A percentile compares a stretch with the other conserved stretches of the same genome.
Conservation (phyloP, 2,329 filamentous ascomycete genomes). For the Cryoendolithus antarcticus region DNA sequence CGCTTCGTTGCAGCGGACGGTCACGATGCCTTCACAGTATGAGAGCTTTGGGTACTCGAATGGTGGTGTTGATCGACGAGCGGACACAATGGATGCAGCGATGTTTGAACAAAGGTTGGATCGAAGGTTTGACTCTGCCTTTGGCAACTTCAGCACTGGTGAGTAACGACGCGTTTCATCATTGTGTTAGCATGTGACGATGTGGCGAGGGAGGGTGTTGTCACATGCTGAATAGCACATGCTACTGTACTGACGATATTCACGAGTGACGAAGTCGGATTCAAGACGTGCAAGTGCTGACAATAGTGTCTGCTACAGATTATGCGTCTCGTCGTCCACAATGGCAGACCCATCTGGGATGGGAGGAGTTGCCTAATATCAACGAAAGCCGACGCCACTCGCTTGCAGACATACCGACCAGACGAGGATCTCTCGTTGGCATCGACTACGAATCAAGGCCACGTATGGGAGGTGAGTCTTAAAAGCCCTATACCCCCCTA, state of each 20-base stretch:
- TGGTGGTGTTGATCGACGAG: too few relatives aligned
- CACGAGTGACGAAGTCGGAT: neutral
- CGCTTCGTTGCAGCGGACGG: conserved; percentile 18
- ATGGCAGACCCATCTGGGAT: conserved; percentile 61
- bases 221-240: too few relatives aligned
- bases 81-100: too few relatives aligned
- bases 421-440: conserved; percentile 21
- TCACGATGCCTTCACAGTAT: conserved; percentile 16
- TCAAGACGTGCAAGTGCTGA: conserved; percentile 1
- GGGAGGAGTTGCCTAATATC: conserved; percentile 48
- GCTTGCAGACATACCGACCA: conserved; percentile 42
- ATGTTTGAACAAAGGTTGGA: too few relatives aligned
- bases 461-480: too few relatives aligned
- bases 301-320: conserved; percentile 10
- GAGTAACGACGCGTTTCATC: too few relatives aligned
- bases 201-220: too few relatives aligned
- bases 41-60: neutral
- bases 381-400: conserved; percentile 70
- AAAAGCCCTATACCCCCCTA: too few relatives aligned
- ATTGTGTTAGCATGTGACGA: too few relatives aligned
- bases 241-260: neutral
- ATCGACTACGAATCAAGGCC: too few relatives aligned
- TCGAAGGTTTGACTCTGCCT: too few relatives aligned
- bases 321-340: conserved; percentile 26
- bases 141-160: too few relatives aligned